A percentile compares a stretch with the other conserved stretches of the same genome.
Conservation (phyloP, 1,139 yeast species). For the Diutina scorzettiae region DNA sequence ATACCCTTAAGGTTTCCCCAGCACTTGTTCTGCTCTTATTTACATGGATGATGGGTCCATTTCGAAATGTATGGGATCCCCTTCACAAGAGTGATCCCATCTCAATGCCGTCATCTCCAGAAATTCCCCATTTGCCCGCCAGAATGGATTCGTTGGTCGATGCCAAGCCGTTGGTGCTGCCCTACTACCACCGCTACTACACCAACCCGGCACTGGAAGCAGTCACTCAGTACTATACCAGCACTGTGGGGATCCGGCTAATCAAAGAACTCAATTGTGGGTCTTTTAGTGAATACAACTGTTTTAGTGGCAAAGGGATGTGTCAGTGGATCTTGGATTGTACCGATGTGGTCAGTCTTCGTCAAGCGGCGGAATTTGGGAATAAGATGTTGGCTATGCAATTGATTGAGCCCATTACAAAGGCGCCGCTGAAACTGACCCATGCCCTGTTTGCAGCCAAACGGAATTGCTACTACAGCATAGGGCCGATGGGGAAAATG, state of each 20-base stretch:
- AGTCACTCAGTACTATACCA: constrained; percentile 64
- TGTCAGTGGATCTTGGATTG: constrained; percentile 89
- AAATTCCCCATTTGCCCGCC: background rate
- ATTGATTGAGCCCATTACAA: constrained; percentile 32
- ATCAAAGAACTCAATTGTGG: constrained; percentile 24
- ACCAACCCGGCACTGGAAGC: constrained; percentile 86
- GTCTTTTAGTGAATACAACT: constrained; percentile 14
- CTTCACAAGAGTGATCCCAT: background rate
- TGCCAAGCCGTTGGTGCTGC: constrained; percentile 27
- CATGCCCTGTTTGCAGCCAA: background rate
- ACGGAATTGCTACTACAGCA: background rate
- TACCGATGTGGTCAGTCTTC: constrained; percentile 48
- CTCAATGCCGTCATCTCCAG: too few relatives aligned
- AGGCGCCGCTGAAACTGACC: background rate
- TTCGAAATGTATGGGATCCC: constrained; percentile 43
- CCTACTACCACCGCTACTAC: constrained; percentile 66
- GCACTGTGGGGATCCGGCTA: constrained; percentile 55
- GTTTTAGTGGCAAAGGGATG: constrained; percentile 65
- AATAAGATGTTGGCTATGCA: constrained; percentile 40
- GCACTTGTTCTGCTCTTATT: constrained; percentile 58
- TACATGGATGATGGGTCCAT: constrained; percentile 47
- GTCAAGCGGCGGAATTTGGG: constrained; percentile 54
- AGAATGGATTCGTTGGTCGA: background rate
- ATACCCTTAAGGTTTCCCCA: constrained; percentile 52
- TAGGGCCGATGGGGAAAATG: background rate